phyloP scores from a whole-genome alignment of 495 filamentous ascomycete genomes.

The Penicillium malachiteum region DNA sequence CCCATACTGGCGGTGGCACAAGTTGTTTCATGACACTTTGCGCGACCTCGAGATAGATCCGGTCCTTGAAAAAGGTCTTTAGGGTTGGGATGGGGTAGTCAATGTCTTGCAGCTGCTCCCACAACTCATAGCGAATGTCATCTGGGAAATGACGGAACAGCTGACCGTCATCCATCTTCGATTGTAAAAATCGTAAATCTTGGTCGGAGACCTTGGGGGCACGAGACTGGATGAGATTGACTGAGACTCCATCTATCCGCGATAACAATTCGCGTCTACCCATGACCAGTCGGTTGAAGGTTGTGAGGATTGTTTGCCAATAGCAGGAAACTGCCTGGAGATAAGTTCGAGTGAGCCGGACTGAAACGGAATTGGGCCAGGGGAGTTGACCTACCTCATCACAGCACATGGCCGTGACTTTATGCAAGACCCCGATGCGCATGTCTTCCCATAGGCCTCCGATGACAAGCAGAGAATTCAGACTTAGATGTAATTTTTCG shows the following conservation, averaged over 20 bases:
- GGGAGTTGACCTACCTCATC: constrained; percentile 10
- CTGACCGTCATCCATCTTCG: constrained; percentile 1
- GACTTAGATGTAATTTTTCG: neutral
- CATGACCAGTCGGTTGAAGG: neutral
- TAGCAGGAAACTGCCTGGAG: constrained; percentile 4
- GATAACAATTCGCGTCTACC: neutral
- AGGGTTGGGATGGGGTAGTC: constrained; percentile 7
- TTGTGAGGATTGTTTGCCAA: constrained; percentile 1
- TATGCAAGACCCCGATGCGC: constrained; percentile 13
- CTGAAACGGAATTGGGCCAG: neutral
- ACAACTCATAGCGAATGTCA: neutral
- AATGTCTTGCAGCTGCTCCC: neutral
- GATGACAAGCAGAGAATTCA: constrained; percentile 7
- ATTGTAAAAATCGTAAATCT: neutral
- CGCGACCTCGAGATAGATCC: constrained; percentile 7
- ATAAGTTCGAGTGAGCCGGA: neutral
- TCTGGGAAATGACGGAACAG: constrained; percentile 1
- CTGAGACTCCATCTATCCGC: neutral
- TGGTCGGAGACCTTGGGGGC: neutral
- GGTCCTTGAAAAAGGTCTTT: constrained; percentile 13
- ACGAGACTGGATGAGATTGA: neutral
- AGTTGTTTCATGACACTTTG: constrained; percentile 8
- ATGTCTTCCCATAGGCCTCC: constrained; percentile 10
- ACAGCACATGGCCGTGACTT: constrained; percentile 12
- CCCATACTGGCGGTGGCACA: neutral